Percentiles rank a stretch among this genome's conserved stretches.
phyloP scores from a whole-genome alignment of 108 stramenopile species.

The Nannochloropsis gaditana region DNA sequence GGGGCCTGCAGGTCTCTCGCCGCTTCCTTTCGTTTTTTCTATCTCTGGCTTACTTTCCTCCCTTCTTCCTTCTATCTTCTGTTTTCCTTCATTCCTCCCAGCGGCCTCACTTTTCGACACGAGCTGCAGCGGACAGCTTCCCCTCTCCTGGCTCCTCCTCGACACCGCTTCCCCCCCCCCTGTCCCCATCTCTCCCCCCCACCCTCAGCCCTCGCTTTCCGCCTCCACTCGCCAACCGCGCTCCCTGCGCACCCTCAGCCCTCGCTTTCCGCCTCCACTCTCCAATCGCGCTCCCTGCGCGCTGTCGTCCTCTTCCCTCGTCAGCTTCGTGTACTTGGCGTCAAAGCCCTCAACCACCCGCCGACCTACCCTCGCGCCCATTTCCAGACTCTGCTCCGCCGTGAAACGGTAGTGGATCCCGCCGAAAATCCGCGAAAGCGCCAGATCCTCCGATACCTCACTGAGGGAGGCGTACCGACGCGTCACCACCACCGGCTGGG shows the following conservation, averaged over 20 bases:
- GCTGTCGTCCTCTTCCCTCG: neutral
- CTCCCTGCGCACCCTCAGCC: neutral
- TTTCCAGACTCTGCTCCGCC: neutral
- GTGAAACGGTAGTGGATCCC: neutral
- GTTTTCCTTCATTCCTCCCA: slow-evolving; percentile 9
- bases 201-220: neutral
- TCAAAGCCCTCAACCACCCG: neutral
- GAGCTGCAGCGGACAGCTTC: too few species aligned
- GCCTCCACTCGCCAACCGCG: neutral
- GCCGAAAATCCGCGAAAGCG: neutral
- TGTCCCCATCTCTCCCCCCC: neutral
- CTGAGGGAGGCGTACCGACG: neutral
- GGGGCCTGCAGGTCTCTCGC: too few species aligned
- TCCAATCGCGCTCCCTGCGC: neutral
- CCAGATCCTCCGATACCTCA: neutral
- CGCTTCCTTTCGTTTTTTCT: too few species aligned
- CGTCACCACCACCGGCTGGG: neutral
- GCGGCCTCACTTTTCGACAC: neutral
- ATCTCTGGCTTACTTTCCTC: too few species aligned
- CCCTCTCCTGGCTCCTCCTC: neutral
- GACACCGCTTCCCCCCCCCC: neutral
- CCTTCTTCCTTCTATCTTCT: neutral
- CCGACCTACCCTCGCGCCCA: neutral
- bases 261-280: neutral
- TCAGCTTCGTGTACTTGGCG: neutral